These are phyloP conservation scores for Tulasnella calospora DNA, from an alignment of 768 basidiomycete species.

Conservation along the genomic window DNA sequence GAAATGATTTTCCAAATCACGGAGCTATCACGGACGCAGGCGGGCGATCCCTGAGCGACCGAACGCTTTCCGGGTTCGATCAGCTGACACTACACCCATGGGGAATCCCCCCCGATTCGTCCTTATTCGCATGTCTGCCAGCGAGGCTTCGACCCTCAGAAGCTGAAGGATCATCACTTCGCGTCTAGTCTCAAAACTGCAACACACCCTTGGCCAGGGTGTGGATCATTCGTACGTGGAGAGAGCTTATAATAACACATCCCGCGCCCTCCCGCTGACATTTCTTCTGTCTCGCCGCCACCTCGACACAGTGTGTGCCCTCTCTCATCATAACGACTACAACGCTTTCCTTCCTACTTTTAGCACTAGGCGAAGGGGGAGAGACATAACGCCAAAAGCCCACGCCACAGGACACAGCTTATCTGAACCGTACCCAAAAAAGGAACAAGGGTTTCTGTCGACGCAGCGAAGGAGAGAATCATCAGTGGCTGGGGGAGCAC, in stretches of 20 bases:
- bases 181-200: not conserved
- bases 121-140: not conserved
- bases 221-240: not conserved
- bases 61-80: not conserved
- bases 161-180: not conserved
- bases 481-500: too few species aligned
- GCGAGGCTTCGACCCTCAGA: not conserved
- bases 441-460: not conserved
- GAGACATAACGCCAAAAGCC: not conserved
- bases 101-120: not conserved
- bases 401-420: not conserved
- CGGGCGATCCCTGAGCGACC: not conserved
- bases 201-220: not conserved
- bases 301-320: not conserved
- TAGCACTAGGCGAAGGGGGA: not conserved
- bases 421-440: not conserved
- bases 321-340: not conserved
- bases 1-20: not conserved
- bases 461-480: not conserved
- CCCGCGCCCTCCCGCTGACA: not conserved
- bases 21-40: not conserved
- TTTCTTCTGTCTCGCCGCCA: slow-evolving; percentile 6
- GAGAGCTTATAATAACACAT: not conserved
- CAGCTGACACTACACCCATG: not conserved
- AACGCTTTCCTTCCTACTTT: not conserved